A percentile compares a stretch with the other conserved stretches of the same genome.
Conservation (phyloP, 257 asterid species). For the Lavandula angustifolia region DNA sequence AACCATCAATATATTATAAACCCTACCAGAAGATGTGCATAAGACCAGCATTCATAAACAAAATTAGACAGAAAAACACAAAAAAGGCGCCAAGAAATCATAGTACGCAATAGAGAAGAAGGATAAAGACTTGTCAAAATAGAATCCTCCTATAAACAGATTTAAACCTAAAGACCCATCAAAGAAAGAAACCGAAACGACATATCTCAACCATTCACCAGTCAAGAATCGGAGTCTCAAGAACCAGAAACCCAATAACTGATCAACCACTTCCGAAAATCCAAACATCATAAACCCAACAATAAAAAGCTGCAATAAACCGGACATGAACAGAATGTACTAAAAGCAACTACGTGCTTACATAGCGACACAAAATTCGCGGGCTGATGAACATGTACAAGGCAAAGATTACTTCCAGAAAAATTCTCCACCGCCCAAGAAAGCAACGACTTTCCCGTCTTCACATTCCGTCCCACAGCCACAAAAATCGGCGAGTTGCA, state of each 20-base stretch:
- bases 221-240: neutral
- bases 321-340: neutral
- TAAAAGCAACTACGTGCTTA: constrained; percentile 34
- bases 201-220: neutral
- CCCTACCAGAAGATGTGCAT: neutral
- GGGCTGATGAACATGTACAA: constrained; percentile 84
- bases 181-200: neutral
- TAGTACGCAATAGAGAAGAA: neutral
- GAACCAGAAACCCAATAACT: constrained; percentile 21
- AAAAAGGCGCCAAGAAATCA: neutral
- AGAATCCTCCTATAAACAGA: neutral
- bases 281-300: constrained; percentile 18
- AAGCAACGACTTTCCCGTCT: constrained; percentile 65
- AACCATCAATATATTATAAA: neutral
- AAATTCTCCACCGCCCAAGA: constrained; percentile 61
- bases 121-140: neutral
- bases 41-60: constrained; percentile 4
- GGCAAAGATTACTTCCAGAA: constrained; percentile 51
- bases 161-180: constrained; percentile 3
- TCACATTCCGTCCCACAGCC: constrained; percentile 74
- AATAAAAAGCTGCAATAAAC: constrained; percentile 5
- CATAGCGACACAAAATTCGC: constrained; percentile 47
- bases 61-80: constrained; percentile 14
- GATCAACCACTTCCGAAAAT: constrained; percentile 16
- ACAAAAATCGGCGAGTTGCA: constrained; percentile 47